A percentile compares a stretch with the other conserved stretches of the same genome.
These are phyloP conservation scores for Russula brevipes DNA, from an alignment of 768 basidiomycete genomes.

Conservation along the genomic window DNA sequence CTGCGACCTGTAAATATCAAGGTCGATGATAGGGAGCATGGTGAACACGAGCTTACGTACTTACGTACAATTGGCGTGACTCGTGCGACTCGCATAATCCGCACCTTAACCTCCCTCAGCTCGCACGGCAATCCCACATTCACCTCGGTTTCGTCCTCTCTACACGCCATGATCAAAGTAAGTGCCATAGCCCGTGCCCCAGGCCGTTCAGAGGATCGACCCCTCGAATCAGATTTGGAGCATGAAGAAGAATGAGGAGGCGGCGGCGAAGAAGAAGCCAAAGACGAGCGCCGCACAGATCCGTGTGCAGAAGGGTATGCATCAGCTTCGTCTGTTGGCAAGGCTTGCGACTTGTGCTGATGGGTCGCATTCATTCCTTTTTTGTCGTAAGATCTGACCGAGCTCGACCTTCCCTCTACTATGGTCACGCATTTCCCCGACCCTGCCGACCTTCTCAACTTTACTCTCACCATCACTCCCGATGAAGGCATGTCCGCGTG, in stretches of 20 bases:
- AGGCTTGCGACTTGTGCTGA: neutral
- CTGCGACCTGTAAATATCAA: conserved; percentile 61
- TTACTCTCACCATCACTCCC: conserved; percentile 89
- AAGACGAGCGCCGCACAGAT: conserved; percentile 98
- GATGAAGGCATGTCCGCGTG: conserved; percentile 69
- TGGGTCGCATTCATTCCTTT: neutral
- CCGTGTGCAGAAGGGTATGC: conserved; percentile 95
- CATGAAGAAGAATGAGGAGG: conserved; percentile 99
- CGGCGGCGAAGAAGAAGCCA: conserved; percentile 95
- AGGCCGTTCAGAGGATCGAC: conserved; percentile 10
- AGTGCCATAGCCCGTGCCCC: neutral
- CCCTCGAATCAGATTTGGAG: conserved; percentile 77
- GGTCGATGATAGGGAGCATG: conserved; percentile 67
- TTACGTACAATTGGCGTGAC: neutral
- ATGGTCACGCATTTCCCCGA: conserved; percentile 96
- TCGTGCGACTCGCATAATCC: neutral
- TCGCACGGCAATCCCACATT: conserved; percentile 1
- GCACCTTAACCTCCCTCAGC: neutral
- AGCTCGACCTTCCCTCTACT: conserved; percentile 90
- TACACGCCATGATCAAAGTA: conserved; percentile 43
- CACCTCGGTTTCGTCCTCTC: neutral
- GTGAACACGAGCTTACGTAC: neutral
- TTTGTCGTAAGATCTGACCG: conserved; percentile 71
- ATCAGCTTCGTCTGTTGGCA: neutral
- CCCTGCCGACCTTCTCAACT: conserved; percentile 92